Evolutionary conservation across 139 green algal species (phyloP).

Genomic region (Desmodesmus armatus): DNA sequence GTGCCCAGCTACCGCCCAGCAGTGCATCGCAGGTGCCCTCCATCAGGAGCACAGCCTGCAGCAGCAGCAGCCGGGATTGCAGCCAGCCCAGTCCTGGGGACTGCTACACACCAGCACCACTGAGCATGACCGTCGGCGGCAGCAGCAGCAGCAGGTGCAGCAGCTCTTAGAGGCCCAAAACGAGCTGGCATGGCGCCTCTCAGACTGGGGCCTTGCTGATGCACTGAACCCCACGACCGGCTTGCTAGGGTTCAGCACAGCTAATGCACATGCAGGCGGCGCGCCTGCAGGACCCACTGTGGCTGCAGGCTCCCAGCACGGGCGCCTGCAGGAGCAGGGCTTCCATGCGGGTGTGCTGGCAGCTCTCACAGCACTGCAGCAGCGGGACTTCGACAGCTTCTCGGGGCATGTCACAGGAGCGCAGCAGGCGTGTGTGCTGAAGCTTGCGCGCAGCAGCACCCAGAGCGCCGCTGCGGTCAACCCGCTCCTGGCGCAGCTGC

Average conservation of each 20-base stretch:
- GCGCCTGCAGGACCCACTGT: background rate
- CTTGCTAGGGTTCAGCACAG: background rate
- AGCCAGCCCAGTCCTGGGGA: background rate
- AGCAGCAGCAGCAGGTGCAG: constrained; percentile 54
- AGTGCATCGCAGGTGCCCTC: constrained; percentile 41
- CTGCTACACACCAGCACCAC: background rate
- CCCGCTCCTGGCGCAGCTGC: constrained; percentile 68
- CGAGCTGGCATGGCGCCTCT: constrained; percentile 59
- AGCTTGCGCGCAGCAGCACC: constrained; percentile 33
- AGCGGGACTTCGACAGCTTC: constrained; percentile 54
- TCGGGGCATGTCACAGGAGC: constrained; percentile 40
- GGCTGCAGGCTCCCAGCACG: constrained; percentile 5
- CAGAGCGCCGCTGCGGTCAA: constrained; percentile 42
- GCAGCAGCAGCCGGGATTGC: constrained; percentile 23
- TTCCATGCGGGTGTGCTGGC: constrained; percentile 38
- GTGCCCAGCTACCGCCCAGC: constrained; percentile 57
- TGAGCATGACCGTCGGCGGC: too few species aligned
- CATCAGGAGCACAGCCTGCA: constrained; percentile 19
- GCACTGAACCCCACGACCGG: background rate
- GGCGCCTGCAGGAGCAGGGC: background rate
- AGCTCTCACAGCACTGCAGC: constrained; percentile 50
- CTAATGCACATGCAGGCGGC: background rate
- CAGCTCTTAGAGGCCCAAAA: constrained; percentile 53
- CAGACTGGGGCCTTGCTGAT: constrained; percentile 48
- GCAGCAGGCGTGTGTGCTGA: constrained; percentile 10